A percentile compares a stretch with the other conserved stretches of the same genome.
phyloP scores from a whole-genome alignment of 305 asterid species.

The Fraxinus paxiana region DNA sequence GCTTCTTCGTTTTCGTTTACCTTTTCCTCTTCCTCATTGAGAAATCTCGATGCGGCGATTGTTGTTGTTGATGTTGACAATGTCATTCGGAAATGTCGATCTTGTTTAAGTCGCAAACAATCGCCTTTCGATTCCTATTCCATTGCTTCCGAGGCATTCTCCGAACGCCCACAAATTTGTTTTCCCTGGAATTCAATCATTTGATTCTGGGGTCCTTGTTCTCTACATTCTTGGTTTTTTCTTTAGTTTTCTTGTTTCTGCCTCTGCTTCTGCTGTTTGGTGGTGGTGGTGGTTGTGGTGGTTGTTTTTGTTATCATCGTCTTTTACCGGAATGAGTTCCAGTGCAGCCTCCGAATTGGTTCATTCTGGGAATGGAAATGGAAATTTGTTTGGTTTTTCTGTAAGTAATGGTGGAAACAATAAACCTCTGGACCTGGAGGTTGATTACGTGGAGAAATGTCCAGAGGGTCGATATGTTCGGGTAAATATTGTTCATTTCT shows the following conservation, averaged over 20 bases:
- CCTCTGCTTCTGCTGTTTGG: slow-evolving; percentile 13
- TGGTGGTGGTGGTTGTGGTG: background rate
- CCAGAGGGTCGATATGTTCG: slow-evolving; percentile 55
- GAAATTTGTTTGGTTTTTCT: slow-evolving; percentile 18
- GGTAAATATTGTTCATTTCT: slow-evolving; percentile 32
- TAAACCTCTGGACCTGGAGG: slow-evolving; percentile 27
- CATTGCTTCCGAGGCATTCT: slow-evolving; percentile 39
- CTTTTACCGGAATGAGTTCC: slow-evolving; percentile 38
- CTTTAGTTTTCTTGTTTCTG: slow-evolving; percentile 14
- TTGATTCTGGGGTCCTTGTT: slow-evolving; percentile 17
- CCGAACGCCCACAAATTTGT: slow-evolving; percentile 5
- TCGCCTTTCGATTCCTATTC: slow-evolving; percentile 38
- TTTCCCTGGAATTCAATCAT: slow-evolving; percentile 15
- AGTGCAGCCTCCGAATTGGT: slow-evolving; percentile 26
- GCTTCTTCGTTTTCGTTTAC: slow-evolving; percentile 2
- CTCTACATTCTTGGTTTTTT: slow-evolving; percentile 17
- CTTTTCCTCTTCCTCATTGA: background rate
- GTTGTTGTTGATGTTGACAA: slow-evolving; percentile 18
- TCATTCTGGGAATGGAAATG: slow-evolving; percentile 23
- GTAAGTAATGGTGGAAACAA: slow-evolving; percentile 24
- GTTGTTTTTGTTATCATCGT: slow-evolving; percentile 9
- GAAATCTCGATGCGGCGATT: slow-evolving; percentile 11
- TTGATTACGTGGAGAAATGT: slow-evolving; percentile 56
- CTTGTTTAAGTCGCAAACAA: slow-evolving; percentile 26
- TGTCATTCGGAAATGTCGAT: slow-evolving; percentile 47